Evolutionary conservation across 108 stramenopile genomes (phyloP), one percentile per base, ranked within the genome.

Genomic region (Mayamaea pseudoterrestris): DNA sequence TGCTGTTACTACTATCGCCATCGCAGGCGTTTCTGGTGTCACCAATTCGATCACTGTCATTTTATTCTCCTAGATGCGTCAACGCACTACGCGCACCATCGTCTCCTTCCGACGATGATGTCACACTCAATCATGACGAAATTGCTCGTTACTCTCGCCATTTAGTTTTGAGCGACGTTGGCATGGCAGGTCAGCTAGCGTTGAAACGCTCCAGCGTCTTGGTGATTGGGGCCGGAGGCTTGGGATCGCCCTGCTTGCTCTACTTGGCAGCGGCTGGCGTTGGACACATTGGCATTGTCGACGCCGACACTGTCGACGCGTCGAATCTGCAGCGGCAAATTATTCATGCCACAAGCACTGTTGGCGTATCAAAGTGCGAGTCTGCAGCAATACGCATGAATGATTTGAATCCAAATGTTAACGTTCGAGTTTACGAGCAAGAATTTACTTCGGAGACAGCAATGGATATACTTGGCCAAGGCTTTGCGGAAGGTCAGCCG

Each of bases 231-330:
- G 93, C 94, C 17, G 97, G 97, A 3, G 97, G 95, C 17, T 59
- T 98, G 0, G 97, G 97, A 12, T 76, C 74, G 29, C 89, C 97
- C 20, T 78, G 79, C 39, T 58, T 93, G 5, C 52, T 94, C 31
- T 95, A 90, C 59, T 73, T 95, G n/a, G 97, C 97, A 5, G 95
- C 88, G 11, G 95, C 94, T 6, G 97, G 97, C 9, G 87, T 94
- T 0, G 89, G 89, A 0, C 66, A 68, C 27, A 64, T 94, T 54
- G 87, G 89, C 13, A 83, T 98, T 30, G 91, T 98, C 25, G 90
- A 94, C 59, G 81, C 63, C 8, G 97, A 98, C 57, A 67, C 63
- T 9, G 95, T 98, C 23, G 97, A 97, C 49, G 75, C 66, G 26
- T 83, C 84, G 23, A 98, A 98, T 57, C 58, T 98, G 21, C 97